Conservation (phyloP, 1,284 basidiomycete genomes). For the Boletus smithii region DNA sequence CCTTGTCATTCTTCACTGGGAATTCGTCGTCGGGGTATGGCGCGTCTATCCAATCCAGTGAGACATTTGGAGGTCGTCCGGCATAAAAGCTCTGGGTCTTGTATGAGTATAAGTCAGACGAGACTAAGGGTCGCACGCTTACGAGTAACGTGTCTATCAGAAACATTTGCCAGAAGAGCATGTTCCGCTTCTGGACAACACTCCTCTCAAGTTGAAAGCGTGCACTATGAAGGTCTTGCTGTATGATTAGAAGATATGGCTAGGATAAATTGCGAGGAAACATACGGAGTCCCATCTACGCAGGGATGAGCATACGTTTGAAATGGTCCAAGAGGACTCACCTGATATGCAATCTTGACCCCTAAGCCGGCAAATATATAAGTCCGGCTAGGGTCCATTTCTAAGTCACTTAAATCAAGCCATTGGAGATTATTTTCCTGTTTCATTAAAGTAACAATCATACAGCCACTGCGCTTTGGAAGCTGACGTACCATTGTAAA, state of each 20-base stretch:
- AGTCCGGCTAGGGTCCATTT: conserved; percentile 44
- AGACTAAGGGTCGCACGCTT: conserved; percentile 14
- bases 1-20: conserved; percentile 36
- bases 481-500: conserved; percentile 47
- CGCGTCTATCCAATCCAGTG: conserved; percentile 52
- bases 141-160: conserved; percentile 57
- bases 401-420: conserved; percentile 54
- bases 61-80: conserved; percentile 59
- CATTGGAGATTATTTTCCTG: conserved; percentile 58
- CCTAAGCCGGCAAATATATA: conserved; percentile 59
- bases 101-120: background rate
- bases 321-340: conserved; percentile 30
- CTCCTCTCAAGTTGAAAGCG: conserved; percentile 54
- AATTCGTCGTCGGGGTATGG: conserved; percentile 49
- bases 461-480: background rate
- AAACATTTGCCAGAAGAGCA: conserved; percentile 66
- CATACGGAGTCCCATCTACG: conserved; percentile 65
- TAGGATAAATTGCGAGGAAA: conserved; percentile 8
- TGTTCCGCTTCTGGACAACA: conserved; percentile 46
- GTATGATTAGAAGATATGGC: background rate
- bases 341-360: conserved; percentile 54
- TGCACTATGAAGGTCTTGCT: conserved; percentile 55
- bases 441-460: background rate
- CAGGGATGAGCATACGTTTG: conserved; percentile 7
- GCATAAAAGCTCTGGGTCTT: conserved; percentile 56